A percentile compares a stretch with the other conserved stretches of the same genome.
phyloP scores from a whole-genome alignment of 352 stramenopile genomes.

The Pythium vanterpoolii region DNA sequence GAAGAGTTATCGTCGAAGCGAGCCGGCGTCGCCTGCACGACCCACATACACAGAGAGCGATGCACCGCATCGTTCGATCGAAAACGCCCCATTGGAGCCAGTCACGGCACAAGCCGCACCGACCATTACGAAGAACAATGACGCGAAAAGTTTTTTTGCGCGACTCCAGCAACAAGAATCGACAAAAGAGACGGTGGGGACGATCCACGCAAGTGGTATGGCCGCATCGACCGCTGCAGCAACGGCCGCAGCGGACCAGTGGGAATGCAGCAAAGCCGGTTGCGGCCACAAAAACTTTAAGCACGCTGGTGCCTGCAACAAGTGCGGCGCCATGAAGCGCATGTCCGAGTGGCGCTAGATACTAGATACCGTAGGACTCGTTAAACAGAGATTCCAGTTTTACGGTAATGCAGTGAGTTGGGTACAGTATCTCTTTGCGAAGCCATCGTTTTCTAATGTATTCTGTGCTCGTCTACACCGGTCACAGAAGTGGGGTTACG shows the following conservation, averaged over 20 bases:
- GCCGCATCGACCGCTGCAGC: conserved; percentile 28
- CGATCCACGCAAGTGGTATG: conserved; percentile 49
- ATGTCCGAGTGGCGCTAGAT: conserved; percentile 67
- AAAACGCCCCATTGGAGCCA: not conserved
- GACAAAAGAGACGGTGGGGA: conserved; percentile 52
- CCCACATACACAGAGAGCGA: not conserved
- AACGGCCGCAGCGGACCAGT: conserved; percentile 40
- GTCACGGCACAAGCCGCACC: not conserved
- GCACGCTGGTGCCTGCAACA: conserved; percentile 52
- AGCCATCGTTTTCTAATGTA: no score
- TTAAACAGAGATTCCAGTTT: not conserved
- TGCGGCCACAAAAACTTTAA: conserved; percentile 75
- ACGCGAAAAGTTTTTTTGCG: conserved; percentile 64
- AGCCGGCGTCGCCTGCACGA: not conserved
- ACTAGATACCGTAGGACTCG: not conserved
- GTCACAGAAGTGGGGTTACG: no score
- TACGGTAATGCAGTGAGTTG: not conserved
- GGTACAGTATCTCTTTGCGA: no score
- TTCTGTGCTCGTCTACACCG: no score
- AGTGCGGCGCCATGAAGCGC: conserved; percentile 78
- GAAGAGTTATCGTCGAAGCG: not conserved
- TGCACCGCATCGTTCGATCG: not conserved
- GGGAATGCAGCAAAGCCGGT: conserved; percentile 62
- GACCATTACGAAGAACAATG: not conserved
- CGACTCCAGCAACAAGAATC: conserved; percentile 58